Base-by-base conservation (phyloP, 2,329 filamentous ascomycete species). In the Fusarium xylarioides region DNA sequence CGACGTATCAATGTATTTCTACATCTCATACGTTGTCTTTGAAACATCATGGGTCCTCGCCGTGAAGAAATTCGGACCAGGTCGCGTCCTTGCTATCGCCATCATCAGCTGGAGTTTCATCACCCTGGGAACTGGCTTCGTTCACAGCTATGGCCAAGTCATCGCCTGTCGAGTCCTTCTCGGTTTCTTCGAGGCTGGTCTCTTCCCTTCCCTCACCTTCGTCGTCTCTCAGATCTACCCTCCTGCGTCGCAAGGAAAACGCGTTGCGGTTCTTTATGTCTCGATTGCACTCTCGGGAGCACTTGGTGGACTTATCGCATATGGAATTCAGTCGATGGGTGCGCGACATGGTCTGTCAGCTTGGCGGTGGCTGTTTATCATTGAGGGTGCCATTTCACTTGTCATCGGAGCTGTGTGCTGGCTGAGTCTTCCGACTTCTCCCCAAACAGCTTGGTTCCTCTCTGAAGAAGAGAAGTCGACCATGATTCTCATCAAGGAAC, bases 301-400 rank as follows among this genome's bases (percentile, higher is more conserved):
- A 1, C 71, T 81, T 7, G 79, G 80, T 4, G 80, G 80, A 0
- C 42, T 81, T 5, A 68, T 80, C 2, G 79, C 79, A 0, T 80
- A 78, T 21, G 78, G 70, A 0, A 77, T 80, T 6, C 81, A 84
- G 35, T 80, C 81, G 0, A 82, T 88, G 66, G 85, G 87, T 18
- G 83, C 82, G 2, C 78, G 77, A 3, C 81, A 80, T 34, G 86
- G 86, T 0, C 78, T 88, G 4, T 79, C 80, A 3, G 86, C 86
- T 2, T 88, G 86, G 86, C 73, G 85, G 58, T 88, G 86, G 86
- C 77, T 87, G 0, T 88, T 88, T 63, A 85, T 86, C 38, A 79
- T 84, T 0, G 85, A 87, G 63, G 83, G 84, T 5, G 66, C 80
- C 2, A 74, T 82, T 5, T 82, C 83, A 5, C 58, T 83, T 0